Base-by-base conservation (phyloP, 768 basidiomycete species). In the Sarcodon sp. region DNA sequence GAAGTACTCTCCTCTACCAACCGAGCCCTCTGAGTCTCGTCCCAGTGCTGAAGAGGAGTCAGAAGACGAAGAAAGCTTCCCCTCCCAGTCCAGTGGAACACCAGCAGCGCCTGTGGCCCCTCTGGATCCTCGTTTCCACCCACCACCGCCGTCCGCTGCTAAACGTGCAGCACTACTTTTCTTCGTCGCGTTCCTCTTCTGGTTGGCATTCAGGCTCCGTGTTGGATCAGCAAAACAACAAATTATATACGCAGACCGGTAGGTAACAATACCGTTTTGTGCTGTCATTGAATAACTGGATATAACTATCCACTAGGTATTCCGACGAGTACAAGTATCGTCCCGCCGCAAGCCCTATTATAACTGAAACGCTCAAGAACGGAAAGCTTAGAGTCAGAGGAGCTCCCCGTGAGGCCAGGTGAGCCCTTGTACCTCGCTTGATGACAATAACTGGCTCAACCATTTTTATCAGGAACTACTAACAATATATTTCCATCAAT, bases 321-420 rank as follows among this genome's bases (percentile, higher is more conserved):
- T 89, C 86, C 10, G 80, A 83, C 51, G 81, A 88, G 56, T 76
- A 75, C 67, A 87, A 81, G 62, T 90, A 75, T 59, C 70, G 88
- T 18, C 88, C 89, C 0, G 88, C 89, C 9, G 87, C 88, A 6
- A 88, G 84, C 51, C 87, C 89, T 9, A 67, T 91, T 38, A 72
- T 91, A 54, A 89, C 84, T 0, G 85, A 90, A 58, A 72, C 67
- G 15, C 64, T 91, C 51, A 76, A 76, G 53, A 86, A 87, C 53
- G 87, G 87, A 0, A 70, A 77, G 4, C 62, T 76, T 7, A 70
- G 79, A 7, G 55, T 92, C 35, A 67, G 87, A n/a, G 89, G 89
- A 0, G 87, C 83, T 27, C 21, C 21, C 4, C 21, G 21, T 27
- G 21, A 27, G 4, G 21, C 21, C 21, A 27, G 21, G 21, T 27